phyloP scores from a whole-genome alignment of 805 yeast genomes.

The Wickerhamomyces canadensis region DNA sequence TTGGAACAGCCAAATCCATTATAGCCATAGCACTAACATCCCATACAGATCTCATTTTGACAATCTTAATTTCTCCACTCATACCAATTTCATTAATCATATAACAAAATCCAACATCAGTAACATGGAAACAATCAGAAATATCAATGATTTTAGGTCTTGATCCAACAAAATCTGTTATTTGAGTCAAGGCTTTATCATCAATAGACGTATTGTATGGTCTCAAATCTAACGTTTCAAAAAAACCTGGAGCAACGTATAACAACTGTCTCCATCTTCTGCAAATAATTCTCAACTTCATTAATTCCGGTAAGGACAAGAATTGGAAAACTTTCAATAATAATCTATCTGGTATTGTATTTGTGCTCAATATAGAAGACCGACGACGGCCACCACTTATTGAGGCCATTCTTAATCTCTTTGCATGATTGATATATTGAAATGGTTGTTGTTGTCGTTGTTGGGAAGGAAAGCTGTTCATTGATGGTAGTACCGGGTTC shows the following conservation, averaged over 20 bases:
- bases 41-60: conserved; percentile 69
- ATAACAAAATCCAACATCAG: conserved; percentile 69
- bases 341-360: conserved; percentile 58
- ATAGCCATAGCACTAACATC: conserved; percentile 77
- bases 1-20: conserved; percentile 66
- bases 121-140: conserved; percentile 70
- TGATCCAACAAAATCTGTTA: conserved; percentile 66
- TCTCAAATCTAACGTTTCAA: conserved; percentile 47
- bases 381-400: conserved; percentile 40
- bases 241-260: conserved; percentile 49
- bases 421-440: conserved; percentile 50
- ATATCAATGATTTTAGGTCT: conserved; percentile 57
- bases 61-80: conserved; percentile 46
- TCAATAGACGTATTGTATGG: conserved; percentile 58
- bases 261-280: conserved; percentile 65
- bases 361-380: conserved; percentile 51
- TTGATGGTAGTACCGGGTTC: conserved; percentile 33
- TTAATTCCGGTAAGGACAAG: conserved; percentile 51
- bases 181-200: conserved; percentile 50
- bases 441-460: conserved; percentile 28
- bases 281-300: conserved; percentile 55
- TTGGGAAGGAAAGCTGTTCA: conserved; percentile 28
- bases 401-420: conserved; percentile 43
- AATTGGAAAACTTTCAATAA: conserved; percentile 47
- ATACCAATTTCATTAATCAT: conserved; percentile 69